These are phyloP conservation scores for Triticum monococcum DNA, from an alignment of 176 grass and related monocot genomes.

Conservation along the genomic window DNA sequence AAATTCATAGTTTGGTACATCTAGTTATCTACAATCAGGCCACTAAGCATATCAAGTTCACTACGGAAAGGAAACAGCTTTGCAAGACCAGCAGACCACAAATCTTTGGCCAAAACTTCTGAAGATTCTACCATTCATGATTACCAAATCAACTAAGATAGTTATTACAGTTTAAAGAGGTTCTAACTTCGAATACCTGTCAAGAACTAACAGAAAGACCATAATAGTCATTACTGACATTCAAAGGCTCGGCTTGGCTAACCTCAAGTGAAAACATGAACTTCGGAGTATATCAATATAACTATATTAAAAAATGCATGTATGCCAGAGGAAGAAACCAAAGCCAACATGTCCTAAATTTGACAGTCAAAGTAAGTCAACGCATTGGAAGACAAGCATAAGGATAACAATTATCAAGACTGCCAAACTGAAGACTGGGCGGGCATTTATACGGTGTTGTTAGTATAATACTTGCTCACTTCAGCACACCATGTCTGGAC, in stretches of 20 bases:
- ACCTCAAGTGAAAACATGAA: background rate
- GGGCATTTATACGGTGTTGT: background rate
- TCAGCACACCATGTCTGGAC: background rate
- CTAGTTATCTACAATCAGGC: background rate
- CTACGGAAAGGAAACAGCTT: background rate
- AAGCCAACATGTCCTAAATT: background rate
- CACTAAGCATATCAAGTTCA: background rate
- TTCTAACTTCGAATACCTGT: background rate
- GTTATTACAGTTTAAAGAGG: background rate
- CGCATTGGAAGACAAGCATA: background rate
- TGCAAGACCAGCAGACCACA: background rate
- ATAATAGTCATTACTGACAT: background rate
- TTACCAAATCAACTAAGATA: background rate
- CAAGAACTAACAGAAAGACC: background rate
- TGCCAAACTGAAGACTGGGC: background rate
- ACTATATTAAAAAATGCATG: background rate
- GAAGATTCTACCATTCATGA: background rate
- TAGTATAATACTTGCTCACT: background rate
- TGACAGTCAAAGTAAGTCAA: slow-evolving; percentile 10
- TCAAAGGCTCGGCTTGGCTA: background rate
- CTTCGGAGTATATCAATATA: background rate
- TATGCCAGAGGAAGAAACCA: background rate
- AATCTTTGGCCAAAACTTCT: background rate
- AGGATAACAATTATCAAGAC: background rate
- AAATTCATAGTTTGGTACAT: background rate